Conservation (phyloP, 345 rosid genomes). For the Eucalyptus cloeziana region DNA sequence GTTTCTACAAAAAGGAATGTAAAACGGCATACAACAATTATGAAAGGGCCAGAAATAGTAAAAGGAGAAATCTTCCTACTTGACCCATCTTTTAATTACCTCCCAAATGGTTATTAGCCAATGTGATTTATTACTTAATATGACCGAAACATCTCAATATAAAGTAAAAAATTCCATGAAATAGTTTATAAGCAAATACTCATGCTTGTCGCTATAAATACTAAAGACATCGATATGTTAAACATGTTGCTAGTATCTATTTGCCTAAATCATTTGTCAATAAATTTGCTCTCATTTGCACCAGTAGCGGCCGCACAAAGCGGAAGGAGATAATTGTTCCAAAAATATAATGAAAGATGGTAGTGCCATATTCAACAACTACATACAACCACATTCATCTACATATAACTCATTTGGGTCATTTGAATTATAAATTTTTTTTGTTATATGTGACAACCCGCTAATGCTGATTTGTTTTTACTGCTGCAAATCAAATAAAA, state of each 20-base stretch:
- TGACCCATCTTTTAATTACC: no score
- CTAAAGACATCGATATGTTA: not conserved
- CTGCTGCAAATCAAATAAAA: not conserved
- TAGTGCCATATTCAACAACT: no score
- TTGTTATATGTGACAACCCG: not conserved
- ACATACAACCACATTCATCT: not conserved
- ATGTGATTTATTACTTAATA: not conserved
- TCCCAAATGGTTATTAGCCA: not conserved
- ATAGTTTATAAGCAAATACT: no score
- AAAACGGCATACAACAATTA: no score
- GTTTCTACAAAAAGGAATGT: no score
- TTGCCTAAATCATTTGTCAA: not conserved
- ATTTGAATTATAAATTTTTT: no score
- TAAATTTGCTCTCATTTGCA: not conserved
- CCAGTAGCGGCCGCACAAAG: not conserved
- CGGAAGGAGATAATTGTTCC: not conserved
- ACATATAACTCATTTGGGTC: not conserved
- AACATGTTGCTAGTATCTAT: not conserved
- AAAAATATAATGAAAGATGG: not conserved
- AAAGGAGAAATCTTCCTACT: no score
- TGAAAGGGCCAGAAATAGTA: no score
- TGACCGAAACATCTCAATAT: not conserved
- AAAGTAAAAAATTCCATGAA: no score
- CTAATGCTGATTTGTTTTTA: not conserved
- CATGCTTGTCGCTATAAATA: not conserved